Conservation (phyloP, 2,329 filamentous ascomycete species). For the Fusarium begoniae region DNA sequence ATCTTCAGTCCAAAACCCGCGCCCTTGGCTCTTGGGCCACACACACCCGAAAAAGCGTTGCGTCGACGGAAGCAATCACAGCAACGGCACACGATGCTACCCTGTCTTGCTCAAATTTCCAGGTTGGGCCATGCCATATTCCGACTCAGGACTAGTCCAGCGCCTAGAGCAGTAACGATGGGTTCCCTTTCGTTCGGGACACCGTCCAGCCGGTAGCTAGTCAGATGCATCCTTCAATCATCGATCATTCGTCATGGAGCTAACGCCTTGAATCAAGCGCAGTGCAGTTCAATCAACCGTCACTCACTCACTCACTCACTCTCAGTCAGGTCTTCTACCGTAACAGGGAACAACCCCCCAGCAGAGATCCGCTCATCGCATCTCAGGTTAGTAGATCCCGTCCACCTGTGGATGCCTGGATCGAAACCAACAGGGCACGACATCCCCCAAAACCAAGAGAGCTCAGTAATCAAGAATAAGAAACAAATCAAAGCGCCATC, state of each 20-base stretch:
- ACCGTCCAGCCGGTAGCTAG: slow-evolving; percentile 17
- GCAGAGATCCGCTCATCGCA: not conserved
- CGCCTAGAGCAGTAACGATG: slow-evolving; percentile 3
- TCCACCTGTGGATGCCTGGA: not conserved
- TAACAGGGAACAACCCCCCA: not conserved
- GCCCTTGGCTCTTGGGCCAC: slow-evolving; percentile 14
- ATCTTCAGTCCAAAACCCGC: slow-evolving; percentile 14
- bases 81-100: slow-evolving; percentile 20
- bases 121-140: slow-evolving; percentile 25
- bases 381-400: not conserved
- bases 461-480: slow-evolving; percentile 25
- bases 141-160: slow-evolving; percentile 25
- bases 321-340: not conserved
- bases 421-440: not conserved
- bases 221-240: slow-evolving; percentile 31
- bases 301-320: not conserved
- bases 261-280: slow-evolving; percentile 11
- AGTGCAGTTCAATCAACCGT: not conserved
- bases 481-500: slow-evolving; percentile 32
- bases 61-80: slow-evolving; percentile 27
- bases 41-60: slow-evolving; percentile 17
- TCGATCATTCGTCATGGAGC: slow-evolving; percentile 18
- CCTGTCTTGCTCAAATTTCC: slow-evolving; percentile 22
- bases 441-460: not conserved
- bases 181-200: slow-evolving; percentile 26